These are phyloP conservation scores for Mucor saturninus DNA, from an alignment of 371 early-diverging fungal species.

Conservation along the genomic window DNA sequence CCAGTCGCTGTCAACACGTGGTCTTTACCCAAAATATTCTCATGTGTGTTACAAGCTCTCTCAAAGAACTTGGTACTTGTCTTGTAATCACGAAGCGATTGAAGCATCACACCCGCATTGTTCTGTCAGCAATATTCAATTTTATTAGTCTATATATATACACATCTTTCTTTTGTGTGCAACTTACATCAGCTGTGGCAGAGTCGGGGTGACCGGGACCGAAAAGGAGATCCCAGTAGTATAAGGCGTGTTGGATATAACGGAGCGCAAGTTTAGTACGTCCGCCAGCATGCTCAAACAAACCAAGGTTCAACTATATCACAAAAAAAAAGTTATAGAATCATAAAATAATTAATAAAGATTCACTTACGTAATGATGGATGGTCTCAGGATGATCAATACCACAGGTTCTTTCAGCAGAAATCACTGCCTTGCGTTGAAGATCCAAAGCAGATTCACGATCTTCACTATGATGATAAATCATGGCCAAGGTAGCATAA, in stretches of 20 bases:
- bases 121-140: constrained; percentile 44
- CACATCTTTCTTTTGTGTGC: neutral
- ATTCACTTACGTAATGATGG: constrained; percentile 78
- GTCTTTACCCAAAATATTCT: constrained; percentile 72
- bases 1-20: constrained; percentile 76
- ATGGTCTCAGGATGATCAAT: constrained; percentile 89
- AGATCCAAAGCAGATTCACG: constrained; percentile 75
- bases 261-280: constrained; percentile 79
- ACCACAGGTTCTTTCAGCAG: constrained; percentile 85
- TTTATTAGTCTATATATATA: neutral
- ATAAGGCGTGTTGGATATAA: constrained; percentile 81
- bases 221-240: constrained; percentile 82
- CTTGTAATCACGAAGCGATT: constrained; percentile 71
- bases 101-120: constrained; percentile 88
- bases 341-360: neutral
- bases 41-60: constrained; percentile 73
- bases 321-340: constrained; percentile 2
- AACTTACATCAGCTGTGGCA: constrained; percentile 79
- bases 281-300: constrained; percentile 85
- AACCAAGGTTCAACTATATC: constrained; percentile 76
- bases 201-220: constrained; percentile 84
- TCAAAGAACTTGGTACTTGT: constrained; percentile 75
- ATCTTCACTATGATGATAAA: constrained; percentile 82
- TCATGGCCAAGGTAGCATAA: constrained; percentile 87
- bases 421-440: constrained; percentile 87